Base-by-base conservation (phyloP, 2,329 filamentous ascomycete species). In the Coniochaeta prunicola region DNA sequence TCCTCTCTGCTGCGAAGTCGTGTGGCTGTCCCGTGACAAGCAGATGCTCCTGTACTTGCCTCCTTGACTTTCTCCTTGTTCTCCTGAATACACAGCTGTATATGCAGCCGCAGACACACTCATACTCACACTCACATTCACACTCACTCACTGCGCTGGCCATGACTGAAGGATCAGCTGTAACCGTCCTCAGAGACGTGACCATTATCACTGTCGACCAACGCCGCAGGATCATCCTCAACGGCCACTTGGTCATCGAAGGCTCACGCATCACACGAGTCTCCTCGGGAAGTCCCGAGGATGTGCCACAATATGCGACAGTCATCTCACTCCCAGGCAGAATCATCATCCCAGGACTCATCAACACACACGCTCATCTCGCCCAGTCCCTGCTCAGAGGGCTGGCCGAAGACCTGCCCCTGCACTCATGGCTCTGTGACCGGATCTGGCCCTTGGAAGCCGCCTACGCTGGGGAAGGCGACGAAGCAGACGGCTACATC, bases 131-230 rank as follows among this genome's bases (percentile, higher is more conserved):
- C n/a, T n/a, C n/a, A n/a, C n/a, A n/a, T n/a, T n/a, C n/a, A n/a
- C n/a, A n/a, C n/a, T n/a, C n/a, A n/a, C n/a, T n/a, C n/a, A n/a
- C n/a, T n/a, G n/a, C n/a, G n/a, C n/a, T n/a, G n/a, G n/a, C n/a
- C n/a, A 56, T 57, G 56, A 17, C 24, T 1, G 24, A 57, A n/a
- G 24, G 4, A 9, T 13, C 40, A 45, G 40, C 24, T 9, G 45
- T 30, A 5, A 59, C 56, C 30, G 67, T 83, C 0, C 80, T 80
- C 62, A 73, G 70, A 1, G 69, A 80, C 63, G 79, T 75, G 9
- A 81, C 78, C 2, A 77, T 83, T 59, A 75, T 83, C 62, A 82
- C 80, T 0, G 70, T 83, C 62, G 79, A 82, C 63, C 55, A 69
- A 30, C 62, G 63, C 17, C 71, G 77, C 21, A 72, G 76, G 36